A percentile compares a stretch with the other conserved stretches of the same genome.
These are phyloP conservation scores for Chalaropsis thielavioides DNA, from an alignment of 2,329 filamentous ascomycete genomes.

Conservation along the genomic window DNA sequence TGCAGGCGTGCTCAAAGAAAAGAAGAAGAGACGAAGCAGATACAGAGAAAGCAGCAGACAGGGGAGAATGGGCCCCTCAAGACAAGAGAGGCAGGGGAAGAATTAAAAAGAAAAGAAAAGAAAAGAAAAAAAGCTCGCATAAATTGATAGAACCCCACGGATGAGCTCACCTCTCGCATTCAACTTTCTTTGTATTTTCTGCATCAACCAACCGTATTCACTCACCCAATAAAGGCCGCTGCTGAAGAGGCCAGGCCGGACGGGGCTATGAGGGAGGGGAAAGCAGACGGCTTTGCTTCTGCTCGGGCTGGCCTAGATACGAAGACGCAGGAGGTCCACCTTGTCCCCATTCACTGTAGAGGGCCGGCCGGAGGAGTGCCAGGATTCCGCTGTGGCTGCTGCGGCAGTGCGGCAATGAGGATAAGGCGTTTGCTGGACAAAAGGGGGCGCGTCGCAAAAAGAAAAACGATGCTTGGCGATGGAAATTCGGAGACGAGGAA, in stretches of 20 bases:
- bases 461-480: too few relatives aligned
- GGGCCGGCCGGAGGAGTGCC: too few relatives aligned
- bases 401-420: too few relatives aligned
- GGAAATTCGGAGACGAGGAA: too few relatives aligned
- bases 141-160: constrained; percentile 10
- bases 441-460: too few relatives aligned
- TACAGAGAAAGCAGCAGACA: not conserved
- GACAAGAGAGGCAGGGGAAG: not conserved
- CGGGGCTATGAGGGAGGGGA: not conserved
- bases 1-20: not conserved
- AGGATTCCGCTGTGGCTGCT: too few relatives aligned
- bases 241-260: not conserved
- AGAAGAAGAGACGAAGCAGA: not conserved
- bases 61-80: not conserved
- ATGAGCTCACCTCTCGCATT: constrained; percentile 14
- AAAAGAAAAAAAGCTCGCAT: constrained; percentile 5
- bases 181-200: not conserved
- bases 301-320: not conserved
- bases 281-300: not conserved
- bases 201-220: not conserved
- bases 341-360: not conserved
- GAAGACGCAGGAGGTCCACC: not conserved
- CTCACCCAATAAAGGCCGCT: not conserved
- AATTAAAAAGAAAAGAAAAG: not conserved
- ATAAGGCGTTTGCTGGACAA: too few relatives aligned